Conservation (phyloP, 805 yeast species). For the Schwanniomyces sp. region DNA sequence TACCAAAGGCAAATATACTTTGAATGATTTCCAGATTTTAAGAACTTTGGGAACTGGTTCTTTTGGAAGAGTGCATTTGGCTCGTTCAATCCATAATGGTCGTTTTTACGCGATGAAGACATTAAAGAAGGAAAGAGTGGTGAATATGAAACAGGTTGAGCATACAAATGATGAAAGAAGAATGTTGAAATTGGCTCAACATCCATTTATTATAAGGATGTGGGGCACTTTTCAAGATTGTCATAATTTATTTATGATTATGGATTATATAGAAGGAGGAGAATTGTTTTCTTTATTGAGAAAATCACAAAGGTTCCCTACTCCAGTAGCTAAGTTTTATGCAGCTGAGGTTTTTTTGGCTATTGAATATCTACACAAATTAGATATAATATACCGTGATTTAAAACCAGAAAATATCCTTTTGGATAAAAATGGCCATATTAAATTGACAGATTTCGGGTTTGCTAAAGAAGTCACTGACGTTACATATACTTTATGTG, state of each 20-base stretch:
- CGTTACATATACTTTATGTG: constrained; percentile 62
- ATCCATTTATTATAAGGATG: constrained; percentile 61
- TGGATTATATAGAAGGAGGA: constrained; percentile 68
- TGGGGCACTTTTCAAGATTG: constrained; percentile 69
- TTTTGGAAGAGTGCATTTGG: constrained; percentile 60
- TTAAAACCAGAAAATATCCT: constrained; percentile 62
- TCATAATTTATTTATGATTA: constrained; percentile 57
- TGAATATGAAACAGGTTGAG: constrained; percentile 62
- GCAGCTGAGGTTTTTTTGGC: constrained; percentile 64
- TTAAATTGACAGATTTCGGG: constrained; percentile 61
- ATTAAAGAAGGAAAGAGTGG: constrained; percentile 55
- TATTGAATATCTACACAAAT: constrained; percentile 57
- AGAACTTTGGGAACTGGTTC: constrained; percentile 63
- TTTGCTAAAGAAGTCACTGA: constrained; percentile 62
- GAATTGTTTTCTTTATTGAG: constrained; percentile 56
- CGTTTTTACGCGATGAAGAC: constrained; percentile 62
- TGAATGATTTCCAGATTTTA: constrained; percentile 55
- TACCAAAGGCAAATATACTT: constrained; percentile 58
- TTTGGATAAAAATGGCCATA: constrained; percentile 59
- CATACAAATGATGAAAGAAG: constrained; percentile 64
- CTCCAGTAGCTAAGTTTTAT: constrained; percentile 63
- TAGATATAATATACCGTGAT: constrained; percentile 60
- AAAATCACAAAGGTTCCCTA: constrained; percentile 59
- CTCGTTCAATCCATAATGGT: constrained; percentile 57
- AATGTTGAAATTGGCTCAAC: constrained; percentile 57